Base-by-base conservation (phyloP, 306 rosid species). In the Ammopiptanthus mongolicus region DNA sequence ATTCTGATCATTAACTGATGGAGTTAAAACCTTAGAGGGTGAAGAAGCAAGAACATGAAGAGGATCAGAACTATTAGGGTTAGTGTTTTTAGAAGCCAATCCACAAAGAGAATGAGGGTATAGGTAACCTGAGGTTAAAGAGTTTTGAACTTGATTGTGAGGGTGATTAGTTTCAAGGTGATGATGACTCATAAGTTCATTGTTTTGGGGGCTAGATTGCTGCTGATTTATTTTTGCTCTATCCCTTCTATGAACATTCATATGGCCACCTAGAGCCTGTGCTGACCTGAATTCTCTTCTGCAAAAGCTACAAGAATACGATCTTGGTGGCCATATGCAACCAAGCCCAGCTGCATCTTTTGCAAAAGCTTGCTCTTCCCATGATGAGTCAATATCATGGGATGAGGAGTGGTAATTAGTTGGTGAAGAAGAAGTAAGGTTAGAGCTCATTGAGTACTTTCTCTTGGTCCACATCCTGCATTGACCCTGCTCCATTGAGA, bases 351-450 rank as follows among this genome's bases (percentile, higher is more conserved):
- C 77, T 2, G 94, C 83, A 5, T 92, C 98, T 72, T 87, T 90
- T 0, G 96, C 94, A 17, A 92, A 92, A 55, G 94, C 96, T 88
- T 90, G 88, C 41, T 92, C 98, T 81, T 90, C 98, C 98, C 98
- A 92, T 2, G 96, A 92, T 1, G 89, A 75, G 3, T 72, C 80
- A n/a, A n/a, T n/a, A 21, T 82, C 86, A 15, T 79, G 69, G 13
- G 79, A 71, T 0, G 81, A 74, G 0, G 85, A 59, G 52, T 34
- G 55, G 51, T 48, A 15, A 48, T 78, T 44, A 5, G 58, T 64
- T 4, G 74, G 13, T 52, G 80, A 57, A 23, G 79, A 50, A 47
- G 79, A 56, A 31, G 77, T 56, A 41, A 67, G 37, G 55, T 39
- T 76, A 69, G 74, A 71, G 57, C 58, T 66, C 75, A 75, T 29